Evolutionary conservation across 805 yeast species (phyloP), one percentile per base, ranked within the genome.

Genomic region (Blastobotrys mokoenaii): DNA sequence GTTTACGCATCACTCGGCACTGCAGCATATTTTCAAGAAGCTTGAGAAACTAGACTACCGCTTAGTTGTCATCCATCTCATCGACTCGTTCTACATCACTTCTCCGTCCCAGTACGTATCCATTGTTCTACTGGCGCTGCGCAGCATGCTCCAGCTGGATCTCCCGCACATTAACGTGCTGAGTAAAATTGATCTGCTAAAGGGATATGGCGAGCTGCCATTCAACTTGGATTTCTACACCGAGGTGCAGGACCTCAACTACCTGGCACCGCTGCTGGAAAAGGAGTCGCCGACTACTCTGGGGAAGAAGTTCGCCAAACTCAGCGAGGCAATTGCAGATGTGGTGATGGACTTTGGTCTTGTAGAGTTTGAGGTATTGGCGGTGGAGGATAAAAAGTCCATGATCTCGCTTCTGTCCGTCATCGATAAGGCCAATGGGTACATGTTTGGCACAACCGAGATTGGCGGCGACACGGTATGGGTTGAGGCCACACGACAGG

Each of bases 381-480:
- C 95, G 0, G 83, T 93, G 2, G 97, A 93, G 57, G 94, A 93
- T 62, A 93, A 93, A 58, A 78, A 80, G 48, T 79, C 93, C 29
- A 93, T 93, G 97, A 89, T 93, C 27, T 74, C 82, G 42, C 64
- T 93, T 32, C 71, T 93, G 38, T 72, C 83, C 12, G 70, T 77
- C 1, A 77, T 93, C 8, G 99, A 93, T 59, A 89, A 84, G 60
- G 90, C 97, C 2, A 85, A 82, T 55, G 99, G 99, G 0, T 93
- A 93, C 60, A 74, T 84, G 53, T 87, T 86, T 68, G 99, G 99
- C 0, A 71, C 89, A 1, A 84, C 88, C 27, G 99, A 93, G 55
- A 72, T 90, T 6, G 96, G 97, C 1, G 98, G 97, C n/a, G 99
- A 93, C 59, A 77, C 90, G 0, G 79, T 93, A 1, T 93, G 98